These are phyloP conservation scores for Carex arenaria DNA, from an alignment of 202 grass and related monocot genomes.

Conservation along the genomic window DNA sequence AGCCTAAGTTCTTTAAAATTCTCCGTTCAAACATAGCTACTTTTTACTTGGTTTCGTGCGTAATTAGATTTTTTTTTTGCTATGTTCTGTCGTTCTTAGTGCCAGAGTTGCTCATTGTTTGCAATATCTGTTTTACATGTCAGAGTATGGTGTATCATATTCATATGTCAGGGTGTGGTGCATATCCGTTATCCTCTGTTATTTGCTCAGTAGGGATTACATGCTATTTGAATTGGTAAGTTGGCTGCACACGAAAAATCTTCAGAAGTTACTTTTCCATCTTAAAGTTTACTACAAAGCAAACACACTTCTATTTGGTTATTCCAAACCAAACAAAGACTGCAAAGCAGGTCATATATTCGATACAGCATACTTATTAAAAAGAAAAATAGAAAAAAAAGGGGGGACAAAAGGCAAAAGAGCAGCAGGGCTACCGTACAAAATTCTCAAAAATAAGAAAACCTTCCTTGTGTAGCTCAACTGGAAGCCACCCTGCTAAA, in stretches of 20 bases:
- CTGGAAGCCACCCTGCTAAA: slow-evolving; percentile 29
- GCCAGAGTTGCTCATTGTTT: not conserved
- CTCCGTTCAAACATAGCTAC: not conserved
- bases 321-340: not conserved
- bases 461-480: not conserved
- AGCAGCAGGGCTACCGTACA: not conserved
- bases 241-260: not conserved
- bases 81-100: not conserved
- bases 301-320: not conserved
- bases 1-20: not conserved
- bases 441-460: not conserved
- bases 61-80: not conserved
- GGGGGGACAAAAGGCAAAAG: not conserved
- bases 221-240: no score
- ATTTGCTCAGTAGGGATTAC: not conserved
- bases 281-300: not conserved
- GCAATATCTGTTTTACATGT: not conserved
- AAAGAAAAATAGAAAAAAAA: no score
- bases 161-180: not conserved
- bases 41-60: not conserved
- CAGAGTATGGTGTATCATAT: not conserved
- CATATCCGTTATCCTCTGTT: not conserved
- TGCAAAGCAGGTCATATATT: not conserved
- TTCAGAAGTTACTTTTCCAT: no score
- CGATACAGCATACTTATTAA: not conserved